Evolutionary conservation across 225 moss, liverwort and hornwort genomes (phyloP), one percentile per base, ranked within the genome.

Genomic region (Rhytidiadelphus loreus): DNA sequence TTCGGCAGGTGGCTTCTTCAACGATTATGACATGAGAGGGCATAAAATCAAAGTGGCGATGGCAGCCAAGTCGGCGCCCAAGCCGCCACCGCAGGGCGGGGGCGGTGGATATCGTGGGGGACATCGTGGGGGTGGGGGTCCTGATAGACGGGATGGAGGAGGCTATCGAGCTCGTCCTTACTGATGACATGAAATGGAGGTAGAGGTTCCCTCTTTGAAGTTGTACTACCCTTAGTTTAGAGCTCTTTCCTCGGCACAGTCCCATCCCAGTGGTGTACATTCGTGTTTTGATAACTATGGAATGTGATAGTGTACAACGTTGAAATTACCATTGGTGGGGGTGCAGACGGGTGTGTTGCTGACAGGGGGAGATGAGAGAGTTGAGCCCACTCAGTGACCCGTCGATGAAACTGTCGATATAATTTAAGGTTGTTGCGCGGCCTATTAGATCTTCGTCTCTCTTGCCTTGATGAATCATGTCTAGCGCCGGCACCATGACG

Each of bases 31-130:
- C 19, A 89, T 98, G 94, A 95, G 96, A 90, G 95, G 98, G 16
- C 92, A 97, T 89, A 96, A 96, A 89, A 98, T 98, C 77, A 98
- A 97, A 91, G 98, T 98, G 37, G 75, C 95, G 46, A 98, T 98
- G 98, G 97, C 98, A 33, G 98, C 97, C 62, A 98, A 97, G 65
- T 98, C 97, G 16, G 98, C 97, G 13, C 98, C 98, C 33, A 94
- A 95, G 86, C 93, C 98, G 11, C 93, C 94, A 32, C 82, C 92
- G 62, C 93, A 90, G 72, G 92, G 94, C 64, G 96, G 96, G 0
- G 76, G 76, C 2, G 93, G 96, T 21, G 96, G 96, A 44, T 95
- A 90, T 43, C 92, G 96, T 24, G 93, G 95, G 11, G 95, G 93
- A n/a, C 93, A 95, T 28, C 92, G 92, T 61, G 91, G 88, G 23